Percentiles rank a stretch among this genome's conserved stretches.
Evolutionary conservation across 805 yeast species (phyloP).

Genomic region (Metschnikowia borealis): DNA sequence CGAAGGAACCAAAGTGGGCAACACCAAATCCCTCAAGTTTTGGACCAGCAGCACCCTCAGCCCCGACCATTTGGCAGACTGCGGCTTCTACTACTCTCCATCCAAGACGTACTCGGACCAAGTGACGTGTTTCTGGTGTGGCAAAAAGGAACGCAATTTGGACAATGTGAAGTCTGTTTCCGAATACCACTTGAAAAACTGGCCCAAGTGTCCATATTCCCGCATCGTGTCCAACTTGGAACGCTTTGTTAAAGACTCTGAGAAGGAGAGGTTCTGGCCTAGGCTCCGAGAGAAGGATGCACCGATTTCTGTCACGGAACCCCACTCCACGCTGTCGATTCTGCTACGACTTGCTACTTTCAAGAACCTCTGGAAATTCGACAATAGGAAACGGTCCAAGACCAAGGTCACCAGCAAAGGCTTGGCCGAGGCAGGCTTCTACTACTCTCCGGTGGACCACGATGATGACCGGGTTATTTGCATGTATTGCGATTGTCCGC

Average conservation of each 20-base stretch:
- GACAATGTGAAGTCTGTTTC: constrained; percentile 17
- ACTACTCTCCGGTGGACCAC: constrained; percentile 28
- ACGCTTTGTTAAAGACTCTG: constrained; percentile 7
- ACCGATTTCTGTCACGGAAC: constrained; percentile 10
- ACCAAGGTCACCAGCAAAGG: constrained; percentile 10
- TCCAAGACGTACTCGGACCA: constrained; percentile 43
- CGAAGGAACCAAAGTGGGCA: constrained; percentile 19
- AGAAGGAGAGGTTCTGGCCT: constrained; percentile 14
- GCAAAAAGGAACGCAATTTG: constrained; percentile 28
- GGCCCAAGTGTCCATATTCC: constrained; percentile 18
- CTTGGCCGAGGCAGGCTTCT: constrained; percentile 46
- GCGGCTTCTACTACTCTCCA: constrained; percentile 62
- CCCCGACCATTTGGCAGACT: constrained; percentile 43
- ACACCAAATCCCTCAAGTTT: constrained; percentile 18
- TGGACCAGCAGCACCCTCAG: constrained; percentile 23
- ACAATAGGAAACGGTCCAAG: constrained; percentile 5
- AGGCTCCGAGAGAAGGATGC: constrained; percentile 5
- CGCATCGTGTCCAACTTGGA: constrained; percentile 9
- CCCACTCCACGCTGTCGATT: constrained; percentile 11
- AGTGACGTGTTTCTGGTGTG: constrained; percentile 58
- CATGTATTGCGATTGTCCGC: constrained; percentile 27
- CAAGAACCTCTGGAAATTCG: constrained; percentile 15
- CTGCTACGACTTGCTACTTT: constrained; percentile 17
- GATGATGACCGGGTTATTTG: constrained; percentile 34
- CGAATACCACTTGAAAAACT: constrained; percentile 18